Percentiles rank a stretch among this genome's conserved stretches.
Evolutionary conservation across 169 alveolate genomes (phyloP).

Genomic region (Miamiensis avidus): DNA sequence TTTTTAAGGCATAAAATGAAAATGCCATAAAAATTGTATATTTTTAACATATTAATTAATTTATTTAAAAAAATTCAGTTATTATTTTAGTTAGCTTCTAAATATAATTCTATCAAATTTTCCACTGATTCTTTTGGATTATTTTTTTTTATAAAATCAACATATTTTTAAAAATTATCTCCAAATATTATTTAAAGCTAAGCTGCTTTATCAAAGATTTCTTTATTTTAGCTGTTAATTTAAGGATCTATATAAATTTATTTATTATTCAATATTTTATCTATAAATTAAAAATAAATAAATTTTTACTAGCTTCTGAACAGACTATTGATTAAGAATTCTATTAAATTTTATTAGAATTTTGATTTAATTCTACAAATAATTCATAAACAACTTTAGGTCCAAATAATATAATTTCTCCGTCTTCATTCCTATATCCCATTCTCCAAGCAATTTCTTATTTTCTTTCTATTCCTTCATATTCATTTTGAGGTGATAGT

Average conservation of each 20-base stretch:
- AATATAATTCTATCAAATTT: not conserved
- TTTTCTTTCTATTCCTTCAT: too few species aligned
- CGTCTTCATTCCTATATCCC: not conserved
- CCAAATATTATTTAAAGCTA: not conserved
- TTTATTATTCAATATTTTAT: too few species aligned
- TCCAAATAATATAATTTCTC: not conserved
- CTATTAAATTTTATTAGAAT: too few species aligned
- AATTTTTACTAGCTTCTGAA: not conserved
- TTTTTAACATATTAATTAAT: too few species aligned
- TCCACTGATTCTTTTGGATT: not conserved
- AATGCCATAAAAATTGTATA: too few species aligned
- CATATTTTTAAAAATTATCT: not conserved
- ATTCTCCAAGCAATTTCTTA: not conserved
- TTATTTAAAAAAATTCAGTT: too few species aligned
- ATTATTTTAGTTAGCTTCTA: too few species aligned
- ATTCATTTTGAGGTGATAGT: not conserved
- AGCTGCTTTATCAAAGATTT: not conserved
- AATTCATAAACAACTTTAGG: not conserved
- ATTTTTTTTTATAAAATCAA: not conserved
- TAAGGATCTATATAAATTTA: too few species aligned
- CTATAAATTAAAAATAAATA: too few species aligned
- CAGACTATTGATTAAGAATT: too few species aligned
- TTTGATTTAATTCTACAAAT: not conserved
- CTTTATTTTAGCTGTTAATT: not conserved
- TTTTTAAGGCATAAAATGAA: not conserved